phyloP scores from a whole-genome alignment of 2,329 filamentous ascomycete species.

The Colletotrichum ledebouriae region DNA sequence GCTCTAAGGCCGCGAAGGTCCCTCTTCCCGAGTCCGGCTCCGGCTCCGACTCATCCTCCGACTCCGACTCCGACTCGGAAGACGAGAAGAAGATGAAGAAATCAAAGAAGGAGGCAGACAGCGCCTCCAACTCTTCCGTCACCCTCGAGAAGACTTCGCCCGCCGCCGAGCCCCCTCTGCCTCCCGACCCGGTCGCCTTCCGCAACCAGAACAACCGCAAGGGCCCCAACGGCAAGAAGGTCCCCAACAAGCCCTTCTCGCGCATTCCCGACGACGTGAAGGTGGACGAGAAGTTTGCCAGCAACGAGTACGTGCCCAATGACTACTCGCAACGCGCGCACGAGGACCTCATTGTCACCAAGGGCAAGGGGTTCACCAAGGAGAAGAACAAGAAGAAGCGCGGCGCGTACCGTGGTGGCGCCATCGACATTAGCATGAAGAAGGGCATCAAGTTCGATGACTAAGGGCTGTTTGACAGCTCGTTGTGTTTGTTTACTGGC shows the following conservation, averaged over 20 bases:
- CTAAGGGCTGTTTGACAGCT: conserved; percentile 58
- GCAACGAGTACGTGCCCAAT: conserved; percentile 86
- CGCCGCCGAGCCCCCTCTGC: conserved; percentile 62
- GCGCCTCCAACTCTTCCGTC: conserved; percentile 55
- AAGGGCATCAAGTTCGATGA: conserved; percentile 97
- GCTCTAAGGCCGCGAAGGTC: conserved; percentile 12
- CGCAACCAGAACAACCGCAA: conserved; percentile 54
- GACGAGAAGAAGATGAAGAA: conserved; percentile 44
- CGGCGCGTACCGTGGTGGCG: conserved; percentile 89
- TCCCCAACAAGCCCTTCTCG: conserved; percentile 77
- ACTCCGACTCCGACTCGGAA: conserved; percentile 54
- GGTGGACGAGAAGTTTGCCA: conserved; percentile 78
- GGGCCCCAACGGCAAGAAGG: conserved; percentile 62
- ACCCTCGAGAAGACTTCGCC: conserved; percentile 69
- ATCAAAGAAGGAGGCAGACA: conserved; percentile 46
- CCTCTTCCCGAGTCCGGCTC: conserved; percentile 51
- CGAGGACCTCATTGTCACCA: conserved; percentile 88
- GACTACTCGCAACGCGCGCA: conserved; percentile 92
- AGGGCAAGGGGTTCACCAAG: conserved; percentile 98
- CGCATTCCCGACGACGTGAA: conserved; percentile 78
- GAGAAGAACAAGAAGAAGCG: conserved; percentile 99
- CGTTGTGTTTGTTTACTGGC: conserved; percentile 18
- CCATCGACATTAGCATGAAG: conserved; percentile 84
- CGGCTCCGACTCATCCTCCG: conserved; percentile 53
- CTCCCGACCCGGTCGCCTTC: conserved; percentile 60